A percentile compares a stretch with the other conserved stretches of the same genome.
phyloP scores from a whole-genome alignment of 75 land plant species.

The Pinus albicaulis region DNA sequence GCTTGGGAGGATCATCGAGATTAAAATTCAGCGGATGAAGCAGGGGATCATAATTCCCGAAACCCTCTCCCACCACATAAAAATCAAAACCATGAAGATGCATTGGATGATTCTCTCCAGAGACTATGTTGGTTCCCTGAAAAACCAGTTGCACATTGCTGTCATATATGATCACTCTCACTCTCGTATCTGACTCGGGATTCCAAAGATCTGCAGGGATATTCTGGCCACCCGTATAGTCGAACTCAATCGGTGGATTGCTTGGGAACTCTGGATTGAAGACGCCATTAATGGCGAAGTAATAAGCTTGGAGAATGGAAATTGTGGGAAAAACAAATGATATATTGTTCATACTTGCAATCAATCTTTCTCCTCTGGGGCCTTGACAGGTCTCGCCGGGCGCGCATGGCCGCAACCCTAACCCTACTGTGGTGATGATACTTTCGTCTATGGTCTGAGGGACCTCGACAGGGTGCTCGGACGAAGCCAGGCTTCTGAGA shows the following conservation, averaged over 20 bases:
- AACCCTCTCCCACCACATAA: conserved; percentile 53
- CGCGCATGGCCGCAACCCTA: conserved; percentile 44
- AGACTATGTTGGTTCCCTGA: conserved; percentile 51
- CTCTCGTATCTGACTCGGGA: neutral
- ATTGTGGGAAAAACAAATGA: neutral
- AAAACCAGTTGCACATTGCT: conserved; percentile 54
- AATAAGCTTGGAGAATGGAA: conserved; percentile 10
- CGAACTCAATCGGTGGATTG: neutral
- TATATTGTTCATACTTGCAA: conserved; percentile 12
- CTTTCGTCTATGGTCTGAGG: conserved; percentile 38
- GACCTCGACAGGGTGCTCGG: conserved; percentile 40
- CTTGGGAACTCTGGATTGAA: neutral
- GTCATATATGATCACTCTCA: conserved; percentile 1
- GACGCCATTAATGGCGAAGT: neutral
- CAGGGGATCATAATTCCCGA: conserved; percentile 50
- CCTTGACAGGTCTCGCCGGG: neutral
- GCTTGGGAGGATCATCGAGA: conserved; percentile 50
- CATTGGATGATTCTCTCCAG: conserved; percentile 60
- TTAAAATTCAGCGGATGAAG: conserved; percentile 38
- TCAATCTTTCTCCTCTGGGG: neutral
- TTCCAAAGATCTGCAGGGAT: neutral
- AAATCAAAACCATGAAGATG: conserved; percentile 72
- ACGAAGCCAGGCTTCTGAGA: conserved; percentile 35
- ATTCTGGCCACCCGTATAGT: neutral
- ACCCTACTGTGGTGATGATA: conserved; percentile 68